Evolutionary conservation across 805 yeast genomes (phyloP).

Genomic region (Metschnikowia dekortorum): DNA sequence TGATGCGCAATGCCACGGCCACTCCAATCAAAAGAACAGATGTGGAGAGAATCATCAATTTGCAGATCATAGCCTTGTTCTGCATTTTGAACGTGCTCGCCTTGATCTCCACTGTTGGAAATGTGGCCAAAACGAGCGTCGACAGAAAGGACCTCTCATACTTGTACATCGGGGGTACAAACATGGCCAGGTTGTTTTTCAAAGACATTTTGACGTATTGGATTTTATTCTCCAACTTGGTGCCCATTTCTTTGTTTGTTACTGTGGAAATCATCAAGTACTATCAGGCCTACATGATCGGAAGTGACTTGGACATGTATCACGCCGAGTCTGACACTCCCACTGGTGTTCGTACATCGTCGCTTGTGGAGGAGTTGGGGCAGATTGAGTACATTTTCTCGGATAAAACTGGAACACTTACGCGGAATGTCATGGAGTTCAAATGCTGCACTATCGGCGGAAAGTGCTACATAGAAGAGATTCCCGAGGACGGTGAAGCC

Average conservation of each 20-base stretch:
- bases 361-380: constrained; percentile 94
- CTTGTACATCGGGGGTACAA: constrained; percentile 63
- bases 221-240: constrained; percentile 93
- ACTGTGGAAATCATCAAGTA: constrained; percentile 94
- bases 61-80: constrained; percentile 86
- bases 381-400: constrained; percentile 95
- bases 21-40: constrained; percentile 97
- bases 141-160: constrained; percentile 55
- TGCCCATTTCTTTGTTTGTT: constrained; percentile 95
- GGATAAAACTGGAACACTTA: constrained; percentile 96
- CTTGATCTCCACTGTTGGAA: constrained; percentile 80
- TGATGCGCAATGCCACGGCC: constrained; percentile 98
- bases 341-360: constrained; percentile 90
- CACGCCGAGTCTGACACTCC: constrained; percentile 87
- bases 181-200: constrained; percentile 68
- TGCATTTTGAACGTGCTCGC: constrained; percentile 71
- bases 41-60: constrained; percentile 89
- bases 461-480: constrained; percentile 74
- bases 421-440: constrained; percentile 95
- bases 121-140: constrained; percentile 65
- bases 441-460: constrained; percentile 93
- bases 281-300: constrained; percentile 90
- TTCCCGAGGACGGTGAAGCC: constrained; percentile 86
- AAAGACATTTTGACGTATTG: constrained; percentile 87
- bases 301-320: constrained; percentile 92